Conservation (phyloP, 495 filamentous ascomycete genomes). For the Hamigera avellanea region DNA sequence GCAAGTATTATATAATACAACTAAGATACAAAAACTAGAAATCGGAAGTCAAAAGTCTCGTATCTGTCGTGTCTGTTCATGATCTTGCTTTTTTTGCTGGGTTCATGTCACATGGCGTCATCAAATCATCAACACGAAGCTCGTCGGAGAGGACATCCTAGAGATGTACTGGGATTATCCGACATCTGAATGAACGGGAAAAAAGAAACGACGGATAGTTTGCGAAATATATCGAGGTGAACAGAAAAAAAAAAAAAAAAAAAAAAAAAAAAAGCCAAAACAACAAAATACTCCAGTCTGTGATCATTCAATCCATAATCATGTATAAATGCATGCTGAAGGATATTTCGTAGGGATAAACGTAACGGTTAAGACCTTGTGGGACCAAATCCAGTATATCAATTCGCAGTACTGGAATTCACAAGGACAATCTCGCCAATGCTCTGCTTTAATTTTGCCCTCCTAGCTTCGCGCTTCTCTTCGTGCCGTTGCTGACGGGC, state of each 20-base stretch:
- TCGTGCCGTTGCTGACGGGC: slow-evolving; percentile 48
- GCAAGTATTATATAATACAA: background rate
- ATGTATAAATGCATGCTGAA: slow-evolving; percentile 7
- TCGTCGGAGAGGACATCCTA: too few species aligned
- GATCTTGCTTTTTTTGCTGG: too few species aligned
- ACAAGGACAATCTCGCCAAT: slow-evolving; percentile 40
- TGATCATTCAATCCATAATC: slow-evolving; percentile 10
- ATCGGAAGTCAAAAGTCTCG: background rate
- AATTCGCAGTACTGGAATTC: slow-evolving; percentile 18
- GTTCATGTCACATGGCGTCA: too few species aligned
- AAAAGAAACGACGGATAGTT: too few species aligned
- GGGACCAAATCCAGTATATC: background rate
- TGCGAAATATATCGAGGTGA: slow-evolving; percentile 1
- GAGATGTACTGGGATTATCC: too few species aligned
- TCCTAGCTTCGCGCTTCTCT: slow-evolving; percentile 45
- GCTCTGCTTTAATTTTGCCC: slow-evolving; percentile 52
- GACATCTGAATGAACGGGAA: too few species aligned
- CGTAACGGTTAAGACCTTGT: background rate
- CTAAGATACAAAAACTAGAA: slow-evolving; percentile 7
- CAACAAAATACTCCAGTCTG: slow-evolving; percentile 6
- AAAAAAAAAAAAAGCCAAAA: slow-evolving; percentile 3
- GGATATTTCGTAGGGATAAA: slow-evolving; percentile 8
- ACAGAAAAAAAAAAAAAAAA: slow-evolving; percentile 4
- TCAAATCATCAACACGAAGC: too few species aligned
- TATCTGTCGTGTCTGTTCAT: background rate